Conservation (phyloP, 116 monocot genomes). For the Papilionanthe hybrid region DNA sequence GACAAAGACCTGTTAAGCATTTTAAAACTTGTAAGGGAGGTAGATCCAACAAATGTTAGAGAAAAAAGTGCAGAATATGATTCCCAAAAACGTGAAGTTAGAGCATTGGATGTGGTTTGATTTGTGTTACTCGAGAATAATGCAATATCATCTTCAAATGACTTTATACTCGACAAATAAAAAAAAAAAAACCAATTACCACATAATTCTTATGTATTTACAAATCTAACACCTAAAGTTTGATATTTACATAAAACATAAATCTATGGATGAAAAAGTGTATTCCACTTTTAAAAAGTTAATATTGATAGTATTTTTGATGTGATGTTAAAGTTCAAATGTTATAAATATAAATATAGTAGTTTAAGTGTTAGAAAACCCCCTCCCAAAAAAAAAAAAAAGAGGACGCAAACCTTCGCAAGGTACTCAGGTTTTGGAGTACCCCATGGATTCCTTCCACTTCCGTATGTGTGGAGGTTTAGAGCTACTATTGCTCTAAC, state of each 20-base stretch:
- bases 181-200: too few relatives aligned
- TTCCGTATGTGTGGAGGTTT: constrained; percentile 85
- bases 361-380: too few relatives aligned
- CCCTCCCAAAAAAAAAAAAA: neutral
- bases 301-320: too few relatives aligned
- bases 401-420: constrained; percentile 42
- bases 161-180: neutral
- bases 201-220: too few relatives aligned
- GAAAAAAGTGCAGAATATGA: neutral
- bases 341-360: too few relatives aligned
- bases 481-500: constrained; percentile 76
- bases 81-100: neutral
- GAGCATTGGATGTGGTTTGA: neutral
- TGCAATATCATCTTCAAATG: neutral
- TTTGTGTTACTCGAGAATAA: neutral
- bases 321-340: too few relatives aligned
- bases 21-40: neutral
- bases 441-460: constrained; percentile 93
- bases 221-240: too few relatives aligned
- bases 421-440: constrained; percentile 68
- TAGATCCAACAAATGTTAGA: too few relatives aligned
- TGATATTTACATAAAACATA: too few relatives aligned
- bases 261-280: too few relatives aligned
- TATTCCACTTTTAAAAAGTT: too few relatives aligned
- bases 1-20: too few relatives aligned